Evolutionary conservation across 495 filamentous ascomycete genomes (phyloP), one percentile per base, ranked within the genome.

Genomic region (Neurospora discreta): DNA sequence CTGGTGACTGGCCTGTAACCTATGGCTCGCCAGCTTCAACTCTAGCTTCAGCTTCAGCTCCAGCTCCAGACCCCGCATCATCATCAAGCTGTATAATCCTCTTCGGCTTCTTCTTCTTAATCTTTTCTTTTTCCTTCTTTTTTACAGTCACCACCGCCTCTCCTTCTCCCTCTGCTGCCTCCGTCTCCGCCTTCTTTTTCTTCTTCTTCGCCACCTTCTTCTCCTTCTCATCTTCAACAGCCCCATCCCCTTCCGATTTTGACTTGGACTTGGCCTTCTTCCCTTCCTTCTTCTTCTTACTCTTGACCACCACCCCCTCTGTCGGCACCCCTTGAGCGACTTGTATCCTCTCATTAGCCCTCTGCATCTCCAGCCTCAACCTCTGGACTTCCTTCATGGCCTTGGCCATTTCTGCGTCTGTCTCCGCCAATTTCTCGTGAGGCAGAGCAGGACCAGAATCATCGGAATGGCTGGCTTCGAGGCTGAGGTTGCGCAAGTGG

Each of bases 341-440:
- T 77, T 92, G 85, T 41, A 96, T 90, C 69, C 93, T 82, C 82
- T 98, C 94, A 41, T 92, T 91, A 18, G 91, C 91, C 75, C 93
- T 83, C 81, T 98, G 94, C 93, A 99, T 98, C 80, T 95, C 92
- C 69, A 96, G 79, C 43, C 95, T 84, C 69, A 96, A 79, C 68
- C 88, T 85, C 82, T 98, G 95, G 16, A 99, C 91, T 78, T 97
- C 90, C 78, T 89, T 88, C 84, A 97, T 88, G 5, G 94, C 95
- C 77, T 86, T 89, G 39, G 84, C 86, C 92, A 97, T 95, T 80
- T 97, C 94, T 1, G 84, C 87, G 71, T 97, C 93, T 75, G 94
- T 90, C 15, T 85, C 84, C 74, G 86, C 84, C 65, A 87, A 82
- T 65, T 81, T 81, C 77, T 90, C 87, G 26, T 83, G 79, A 46